Evolutionary conservation across 306 rosid species (phyloP).

Genomic region (Ormosia emarginata): DNA sequence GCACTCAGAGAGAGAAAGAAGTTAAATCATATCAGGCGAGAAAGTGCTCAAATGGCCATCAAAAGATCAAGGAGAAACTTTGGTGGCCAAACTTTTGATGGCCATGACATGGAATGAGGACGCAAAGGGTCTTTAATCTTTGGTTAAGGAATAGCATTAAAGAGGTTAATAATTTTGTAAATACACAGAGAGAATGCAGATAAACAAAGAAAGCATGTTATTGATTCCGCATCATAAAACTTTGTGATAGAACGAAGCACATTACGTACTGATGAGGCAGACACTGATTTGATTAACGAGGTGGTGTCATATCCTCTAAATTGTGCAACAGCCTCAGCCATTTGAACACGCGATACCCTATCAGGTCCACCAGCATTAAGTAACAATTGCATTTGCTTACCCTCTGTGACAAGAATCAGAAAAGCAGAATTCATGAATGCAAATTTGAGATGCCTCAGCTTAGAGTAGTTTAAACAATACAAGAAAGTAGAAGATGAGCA

Average conservation of each 20-base stretch:
- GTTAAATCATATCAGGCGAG: not conserved
- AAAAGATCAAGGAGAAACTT: conserved; percentile 5
- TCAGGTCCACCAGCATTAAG: conserved; percentile 89
- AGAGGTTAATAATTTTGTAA: not conserved
- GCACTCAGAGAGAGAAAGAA: not conserved
- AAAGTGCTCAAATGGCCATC: conserved; percentile 8
- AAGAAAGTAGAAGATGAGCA: not conserved
- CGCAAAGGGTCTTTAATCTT: not conserved
- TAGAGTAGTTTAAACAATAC: conserved; percentile 9
- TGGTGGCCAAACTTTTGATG: not conserved
- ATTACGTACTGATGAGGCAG: conserved; percentile 66
- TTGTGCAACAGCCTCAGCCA: conserved; percentile 87
- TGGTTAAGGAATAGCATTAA: not conserved
- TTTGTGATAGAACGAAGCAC: conserved; percentile 9
- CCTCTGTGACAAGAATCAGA: conserved; percentile 39
- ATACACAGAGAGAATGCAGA: not conserved
- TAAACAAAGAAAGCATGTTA: conserved; percentile 4
- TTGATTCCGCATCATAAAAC: not conserved
- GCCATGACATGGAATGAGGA: not conserved
- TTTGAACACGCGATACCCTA: conserved; percentile 74
- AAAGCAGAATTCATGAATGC: conserved; percentile 12
- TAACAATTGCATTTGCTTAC: conserved; percentile 62
- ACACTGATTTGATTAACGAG: conserved; percentile 63
- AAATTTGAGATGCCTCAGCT: conserved; percentile 15
- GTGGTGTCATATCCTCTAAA: conserved; percentile 57